These are phyloP conservation scores for Ilyonectria destructans DNA, from an alignment of 2,329 filamentous ascomycete genomes.

Conservation along the genomic window DNA sequence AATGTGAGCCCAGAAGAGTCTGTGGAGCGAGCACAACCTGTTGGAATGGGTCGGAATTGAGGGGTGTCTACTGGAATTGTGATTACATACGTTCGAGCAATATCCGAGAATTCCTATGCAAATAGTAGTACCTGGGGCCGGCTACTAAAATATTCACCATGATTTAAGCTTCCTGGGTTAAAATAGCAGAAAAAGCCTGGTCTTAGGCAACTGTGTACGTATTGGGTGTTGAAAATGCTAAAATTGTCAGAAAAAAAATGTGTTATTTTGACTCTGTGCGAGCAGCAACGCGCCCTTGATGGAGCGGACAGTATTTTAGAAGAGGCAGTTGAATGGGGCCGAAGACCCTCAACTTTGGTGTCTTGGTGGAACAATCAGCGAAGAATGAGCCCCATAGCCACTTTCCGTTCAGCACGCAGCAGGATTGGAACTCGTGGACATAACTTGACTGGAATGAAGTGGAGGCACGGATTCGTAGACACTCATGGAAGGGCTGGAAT, in stretches of 20 bases:
- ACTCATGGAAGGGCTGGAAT: background rate
- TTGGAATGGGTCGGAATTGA: background rate
- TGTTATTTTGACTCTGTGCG: background rate
- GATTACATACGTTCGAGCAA: background rate
- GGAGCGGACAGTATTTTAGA: background rate
- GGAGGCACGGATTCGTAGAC: background rate
- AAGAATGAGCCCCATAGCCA: background rate
- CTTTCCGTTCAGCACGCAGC: background rate
- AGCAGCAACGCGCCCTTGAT: background rate
- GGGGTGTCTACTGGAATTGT: background rate
- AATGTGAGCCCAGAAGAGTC: background rate
- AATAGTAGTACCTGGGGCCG: background rate
- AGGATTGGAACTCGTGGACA: background rate
- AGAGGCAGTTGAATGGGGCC: background rate
- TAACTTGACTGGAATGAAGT: background rate
- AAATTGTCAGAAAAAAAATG: background rate
- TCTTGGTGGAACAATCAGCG: background rate
- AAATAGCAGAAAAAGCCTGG: background rate
- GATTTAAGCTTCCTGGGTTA: background rate
- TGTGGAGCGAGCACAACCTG: background rate
- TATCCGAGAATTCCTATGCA: background rate
- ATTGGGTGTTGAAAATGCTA: background rate
- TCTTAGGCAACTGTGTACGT: background rate
- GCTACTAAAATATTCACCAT: background rate
- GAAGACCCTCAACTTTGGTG: background rate